Evolutionary conservation across 140 eudicot species (phyloP), one percentile per base, ranked within the genome.

Genomic region (Oenanthe javanica): DNA sequence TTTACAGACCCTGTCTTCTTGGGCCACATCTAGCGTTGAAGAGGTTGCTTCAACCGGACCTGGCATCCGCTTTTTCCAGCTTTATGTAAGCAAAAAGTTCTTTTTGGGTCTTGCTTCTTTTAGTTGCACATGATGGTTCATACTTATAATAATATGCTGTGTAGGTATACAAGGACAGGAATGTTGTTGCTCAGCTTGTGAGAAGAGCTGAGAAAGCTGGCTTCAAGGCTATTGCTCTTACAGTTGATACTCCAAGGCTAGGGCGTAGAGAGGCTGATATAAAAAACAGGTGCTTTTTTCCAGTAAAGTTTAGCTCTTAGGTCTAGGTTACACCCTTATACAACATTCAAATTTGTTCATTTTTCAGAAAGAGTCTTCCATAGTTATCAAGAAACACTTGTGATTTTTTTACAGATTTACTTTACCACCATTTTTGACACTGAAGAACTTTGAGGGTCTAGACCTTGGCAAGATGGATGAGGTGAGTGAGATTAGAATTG

Each of bases 1-100:
- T 43, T 77, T 55, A 13, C 86, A 93, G 97, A 90, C 94, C 82
- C 79, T 93, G 85, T 90, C 97, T 36, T 90, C 92, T 75, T 88
- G 93, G 93, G 93, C 96, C 70, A 90, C 96, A 80, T 90, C 93
- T 16, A 90, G 93, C 74, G 96, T 90, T 76, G 93, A 90, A 86
- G 96, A 90, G 89, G 99, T 96, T 81, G 98, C 98, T 84, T 96
- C 99, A 75, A 95, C 97, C 7, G 97, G 99, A 79, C 97, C 97
- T 23, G 99, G 97, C 83, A 92, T 92, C 84, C 96, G 99, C 77
- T 95, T 95, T 89, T 95, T 95, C 89, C 99, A 95, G 86, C 96
- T 95, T 85, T 91, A 92, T 81, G 99, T 95, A 81, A 90, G 99
- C 80, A 70, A 67, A 40, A 64, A 63, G 13, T 52, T 31, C 52